Evolutionary conservation across 75 land plant species (phyloP).

Genomic region (Pinus taeda): DNA sequence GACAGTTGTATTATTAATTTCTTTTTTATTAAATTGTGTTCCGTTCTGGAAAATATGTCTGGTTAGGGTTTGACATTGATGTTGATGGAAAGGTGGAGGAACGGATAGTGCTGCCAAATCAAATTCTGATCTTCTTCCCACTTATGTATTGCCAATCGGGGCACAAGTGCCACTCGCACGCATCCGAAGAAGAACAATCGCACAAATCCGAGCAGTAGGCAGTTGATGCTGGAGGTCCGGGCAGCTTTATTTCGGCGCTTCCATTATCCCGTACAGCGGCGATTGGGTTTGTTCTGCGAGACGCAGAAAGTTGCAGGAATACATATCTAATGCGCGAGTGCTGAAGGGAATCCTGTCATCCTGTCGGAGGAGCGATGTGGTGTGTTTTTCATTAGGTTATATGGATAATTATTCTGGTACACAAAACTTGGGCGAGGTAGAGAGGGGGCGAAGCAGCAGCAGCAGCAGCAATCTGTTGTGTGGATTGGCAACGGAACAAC

Average conservation of each 20-base stretch:
- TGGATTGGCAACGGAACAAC: neutral
- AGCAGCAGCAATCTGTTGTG: neutral
- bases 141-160: neutral
- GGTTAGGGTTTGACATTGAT: neutral
- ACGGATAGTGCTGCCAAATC: neutral
- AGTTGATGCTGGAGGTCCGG: neutral
- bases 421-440: neutral
- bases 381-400: no score
- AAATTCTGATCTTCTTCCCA: neutral
- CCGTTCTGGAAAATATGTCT: neutral
- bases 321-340: neutral
- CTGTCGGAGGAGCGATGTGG: neutral
- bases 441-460: neutral
- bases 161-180: neutral
- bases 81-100: neutral
- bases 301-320: neutral
- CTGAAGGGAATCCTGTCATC: neutral
- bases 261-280: no score
- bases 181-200: neutral
- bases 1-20: no score
- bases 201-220: neutral
- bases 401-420: constrained; percentile 1
- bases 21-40: neutral
- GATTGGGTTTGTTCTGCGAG: no score
- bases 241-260: no score